These are phyloP conservation scores for Botrytis porri DNA, from an alignment of 2,329 filamentous ascomycete genomes.

Conservation along the genomic window DNA sequence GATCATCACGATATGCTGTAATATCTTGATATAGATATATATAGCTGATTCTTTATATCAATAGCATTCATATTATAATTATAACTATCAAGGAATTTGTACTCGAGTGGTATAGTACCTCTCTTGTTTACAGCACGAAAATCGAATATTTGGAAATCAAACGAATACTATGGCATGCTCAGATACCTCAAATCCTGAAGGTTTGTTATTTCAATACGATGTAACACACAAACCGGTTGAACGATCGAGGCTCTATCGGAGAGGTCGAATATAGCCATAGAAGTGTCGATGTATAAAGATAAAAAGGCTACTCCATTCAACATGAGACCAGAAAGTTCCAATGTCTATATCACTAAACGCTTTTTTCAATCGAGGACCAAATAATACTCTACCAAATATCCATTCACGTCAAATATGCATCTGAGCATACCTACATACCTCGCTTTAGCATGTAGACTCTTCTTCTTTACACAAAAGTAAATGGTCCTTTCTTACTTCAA, in stretches of 20 bases:
- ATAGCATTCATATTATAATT: too few species aligned
- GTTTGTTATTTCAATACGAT: background rate
- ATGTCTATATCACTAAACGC: background rate
- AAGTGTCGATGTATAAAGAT: background rate
- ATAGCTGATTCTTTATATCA: too few species aligned
- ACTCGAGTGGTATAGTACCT: background rate
- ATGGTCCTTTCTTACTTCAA: too few species aligned
- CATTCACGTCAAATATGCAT: background rate
- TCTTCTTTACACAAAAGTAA: too few species aligned
- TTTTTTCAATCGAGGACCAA: background rate
- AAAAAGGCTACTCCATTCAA: background rate
- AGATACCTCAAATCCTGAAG: background rate
- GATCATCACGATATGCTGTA: background rate
- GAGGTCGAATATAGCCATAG: background rate
- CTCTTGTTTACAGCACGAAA: background rate
- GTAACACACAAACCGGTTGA: background rate
- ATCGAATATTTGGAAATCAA: background rate
- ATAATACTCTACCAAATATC: background rate
- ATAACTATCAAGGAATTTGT: background rate
- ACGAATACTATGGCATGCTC: background rate
- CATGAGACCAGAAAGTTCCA: too few species aligned
- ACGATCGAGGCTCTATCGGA: background rate
- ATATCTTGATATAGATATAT: too few species aligned
- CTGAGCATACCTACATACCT: too few species aligned
- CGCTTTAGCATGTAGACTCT: too few species aligned